phyloP scores from a whole-genome alignment of 345 rosid species.

The Acer negundo region DNA sequence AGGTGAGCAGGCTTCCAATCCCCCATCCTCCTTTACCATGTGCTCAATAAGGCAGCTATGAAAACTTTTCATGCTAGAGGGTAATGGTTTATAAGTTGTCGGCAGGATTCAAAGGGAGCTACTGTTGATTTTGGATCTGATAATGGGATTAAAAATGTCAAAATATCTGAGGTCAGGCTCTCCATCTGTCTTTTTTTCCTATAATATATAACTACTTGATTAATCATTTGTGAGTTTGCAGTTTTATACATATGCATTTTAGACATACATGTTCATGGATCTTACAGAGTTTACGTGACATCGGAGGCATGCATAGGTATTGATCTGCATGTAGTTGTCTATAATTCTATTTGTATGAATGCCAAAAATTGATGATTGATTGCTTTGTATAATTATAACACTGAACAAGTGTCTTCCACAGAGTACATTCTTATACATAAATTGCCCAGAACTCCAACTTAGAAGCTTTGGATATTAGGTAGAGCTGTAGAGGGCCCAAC shows the following conservation, averaged over 20 bases:
- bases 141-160: slow-evolving; percentile 52
- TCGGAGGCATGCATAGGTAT: not conserved
- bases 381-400: not conserved
- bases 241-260: slow-evolving; percentile 4
- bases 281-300: not conserved
- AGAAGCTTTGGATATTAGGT: not conserved
- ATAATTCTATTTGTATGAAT: slow-evolving; percentile 7
- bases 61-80: slow-evolving; percentile 14
- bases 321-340: not conserved
- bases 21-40: slow-evolving; percentile 17
- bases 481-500: slow-evolving; percentile 1
- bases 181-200: slow-evolving; percentile 12
- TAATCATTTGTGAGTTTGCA: not conserved
- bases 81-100: slow-evolving; percentile 17
- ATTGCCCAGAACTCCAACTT: not conserved
- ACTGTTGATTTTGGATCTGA: slow-evolving; percentile 78
- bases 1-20: slow-evolving; percentile 50
- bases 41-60: not conserved
- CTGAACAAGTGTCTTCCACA: not conserved
- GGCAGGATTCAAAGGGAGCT: slow-evolving; percentile 54
- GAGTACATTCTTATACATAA: not conserved
- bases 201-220: not conserved
- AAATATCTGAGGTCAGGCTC: slow-evolving; percentile 69
- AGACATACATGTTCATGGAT: not conserved
- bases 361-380: slow-evolving; percentile 1